Evolutionary conservation across 805 yeast genomes (phyloP).

Genomic region (Schizosaccharomyces cryophilus): DNA sequence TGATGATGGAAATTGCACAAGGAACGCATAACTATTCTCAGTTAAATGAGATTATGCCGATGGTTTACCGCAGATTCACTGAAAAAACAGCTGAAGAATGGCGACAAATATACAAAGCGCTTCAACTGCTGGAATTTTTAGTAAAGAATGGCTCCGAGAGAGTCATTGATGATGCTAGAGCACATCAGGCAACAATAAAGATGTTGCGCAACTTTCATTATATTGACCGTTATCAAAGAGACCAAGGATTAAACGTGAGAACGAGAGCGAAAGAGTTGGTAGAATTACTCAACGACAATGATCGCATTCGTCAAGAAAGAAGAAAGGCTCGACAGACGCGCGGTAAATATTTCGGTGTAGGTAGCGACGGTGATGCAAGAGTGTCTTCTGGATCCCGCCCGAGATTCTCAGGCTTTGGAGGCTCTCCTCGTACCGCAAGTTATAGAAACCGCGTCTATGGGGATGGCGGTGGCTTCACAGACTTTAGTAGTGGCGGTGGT

Average conservation of each 20-base stretch:
- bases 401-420: conserved; percentile 13
- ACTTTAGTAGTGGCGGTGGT: not conserved
- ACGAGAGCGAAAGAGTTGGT: conserved; percentile 63
- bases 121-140: conserved; percentile 75
- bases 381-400: conserved; percentile 17
- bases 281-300: conserved; percentile 50
- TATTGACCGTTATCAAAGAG: conserved; percentile 78
- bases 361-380: conserved; percentile 15
- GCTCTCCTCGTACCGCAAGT: conserved; percentile 5
- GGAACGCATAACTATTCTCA: conserved; percentile 55
- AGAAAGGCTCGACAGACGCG: conserved; percentile 73
- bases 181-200: conserved; percentile 53
- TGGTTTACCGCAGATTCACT: conserved; percentile 53
- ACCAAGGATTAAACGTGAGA: conserved; percentile 87
- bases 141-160: conserved; percentile 84
- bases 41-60: conserved; percentile 23
- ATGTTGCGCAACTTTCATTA: conserved; percentile 87
- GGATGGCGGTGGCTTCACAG: conserved; percentile 2
- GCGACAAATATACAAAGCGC: conserved; percentile 86
- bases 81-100: conserved; percentile 91
- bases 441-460: conserved; percentile 4
- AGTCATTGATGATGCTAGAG: conserved; percentile 80
- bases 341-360: conserved; percentile 60
- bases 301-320: conserved; percentile 53
- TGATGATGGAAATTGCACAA: conserved; percentile 86